These are phyloP conservation scores for Urtica urens DNA, from an alignment of 306 rosid genomes.

Conservation along the genomic window DNA sequence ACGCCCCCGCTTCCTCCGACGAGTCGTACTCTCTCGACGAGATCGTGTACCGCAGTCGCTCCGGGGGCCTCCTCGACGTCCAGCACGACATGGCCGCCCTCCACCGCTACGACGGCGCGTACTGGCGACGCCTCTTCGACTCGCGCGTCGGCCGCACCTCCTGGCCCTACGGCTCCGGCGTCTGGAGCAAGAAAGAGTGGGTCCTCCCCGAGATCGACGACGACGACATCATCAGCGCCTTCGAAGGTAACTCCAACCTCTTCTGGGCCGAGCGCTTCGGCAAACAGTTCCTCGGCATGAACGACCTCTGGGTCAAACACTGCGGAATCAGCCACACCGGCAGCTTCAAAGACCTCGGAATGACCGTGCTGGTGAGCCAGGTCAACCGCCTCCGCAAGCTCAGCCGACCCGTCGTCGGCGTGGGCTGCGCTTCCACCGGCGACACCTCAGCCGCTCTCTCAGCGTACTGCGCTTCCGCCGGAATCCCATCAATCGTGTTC, in stretches of 20 bases:
- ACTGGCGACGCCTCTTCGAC: constrained; percentile 64
- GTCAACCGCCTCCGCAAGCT: constrained; percentile 54
- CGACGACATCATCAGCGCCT: constrained; percentile 61
- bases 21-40: constrained; percentile 81
- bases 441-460: constrained; percentile 77
- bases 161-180: constrained; percentile 91
- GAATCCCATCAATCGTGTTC: constrained; percentile 77
- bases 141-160: constrained; percentile 84
- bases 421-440: constrained; percentile 76
- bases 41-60: constrained; percentile 69
- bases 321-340: constrained; percentile 78
- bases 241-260: constrained; percentile 73
- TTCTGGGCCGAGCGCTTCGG: constrained; percentile 89
- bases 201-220: constrained; percentile 65
- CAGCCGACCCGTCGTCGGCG: constrained; percentile 56
- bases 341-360: constrained; percentile 69
- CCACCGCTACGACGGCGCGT: constrained; percentile 47
- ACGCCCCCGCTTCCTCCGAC: constrained; percentile 24
- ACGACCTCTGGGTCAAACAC: constrained; percentile 77
- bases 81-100: constrained; percentile 64
- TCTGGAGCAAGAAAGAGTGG: constrained; percentile 92
- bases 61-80: constrained; percentile 71
- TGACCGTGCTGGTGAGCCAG: constrained; percentile 77
- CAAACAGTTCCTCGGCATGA: constrained; percentile 64
- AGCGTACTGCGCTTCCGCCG: constrained; percentile 67